Evolutionary conservation across 768 basidiomycete genomes (phyloP).

Genomic region (Lactifluus volemus): DNA sequence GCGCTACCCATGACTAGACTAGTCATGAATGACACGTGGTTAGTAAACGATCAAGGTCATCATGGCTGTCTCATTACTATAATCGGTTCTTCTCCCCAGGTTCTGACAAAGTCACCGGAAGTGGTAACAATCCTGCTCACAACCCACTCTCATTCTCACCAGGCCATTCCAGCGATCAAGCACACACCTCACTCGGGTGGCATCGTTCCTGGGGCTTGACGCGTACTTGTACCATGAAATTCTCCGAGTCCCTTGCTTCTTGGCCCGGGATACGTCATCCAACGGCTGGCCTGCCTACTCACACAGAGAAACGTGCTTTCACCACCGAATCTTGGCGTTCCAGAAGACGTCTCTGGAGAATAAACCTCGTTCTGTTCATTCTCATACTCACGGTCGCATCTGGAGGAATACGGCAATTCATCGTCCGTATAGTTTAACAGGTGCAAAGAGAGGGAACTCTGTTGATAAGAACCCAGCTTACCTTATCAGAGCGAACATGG

Average conservation of each 20-base stretch:
- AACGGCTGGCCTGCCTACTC: background rate
- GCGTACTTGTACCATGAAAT: background rate
- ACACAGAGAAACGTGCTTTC: background rate
- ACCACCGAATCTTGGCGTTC: background rate
- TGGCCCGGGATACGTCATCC: background rate
- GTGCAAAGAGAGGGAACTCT: background rate
- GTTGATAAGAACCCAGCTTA: slow-evolving; percentile 38
- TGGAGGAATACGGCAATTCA: background rate
- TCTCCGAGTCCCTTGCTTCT: background rate
- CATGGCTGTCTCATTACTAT: no score
- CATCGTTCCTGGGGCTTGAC: background rate
- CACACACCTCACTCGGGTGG: background rate
- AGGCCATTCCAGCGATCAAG: background rate
- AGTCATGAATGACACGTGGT: no score
- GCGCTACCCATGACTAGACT: no score
- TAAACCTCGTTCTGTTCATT: background rate
- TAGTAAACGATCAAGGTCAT: no score
- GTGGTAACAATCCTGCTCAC: background rate
- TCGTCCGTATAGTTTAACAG: slow-evolving; percentile 4
- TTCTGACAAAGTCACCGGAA: no score
- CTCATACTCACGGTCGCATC: background rate
- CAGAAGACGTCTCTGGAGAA: background rate
- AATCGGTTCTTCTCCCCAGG: no score
- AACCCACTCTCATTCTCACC: no score
- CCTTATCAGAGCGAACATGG: slow-evolving; percentile 55